phyloP scores from a whole-genome alignment of 345 rosid genomes.

The Gossypium bickii region DNA sequence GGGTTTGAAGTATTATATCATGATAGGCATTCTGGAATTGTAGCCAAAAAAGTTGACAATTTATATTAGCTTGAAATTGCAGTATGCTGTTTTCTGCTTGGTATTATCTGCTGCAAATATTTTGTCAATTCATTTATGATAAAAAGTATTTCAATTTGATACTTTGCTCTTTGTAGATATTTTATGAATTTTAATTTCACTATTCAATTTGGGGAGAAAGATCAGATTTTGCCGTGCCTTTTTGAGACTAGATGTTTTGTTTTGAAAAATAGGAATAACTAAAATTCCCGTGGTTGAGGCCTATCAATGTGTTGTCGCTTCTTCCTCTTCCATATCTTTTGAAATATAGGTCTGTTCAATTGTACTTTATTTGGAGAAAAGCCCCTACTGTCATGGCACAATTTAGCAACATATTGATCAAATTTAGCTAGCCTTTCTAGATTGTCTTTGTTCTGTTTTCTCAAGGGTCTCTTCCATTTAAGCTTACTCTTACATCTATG shows the following conservation, averaged over 20 bases:
- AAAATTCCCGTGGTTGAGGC: not conserved
- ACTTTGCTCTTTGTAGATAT: not conserved
- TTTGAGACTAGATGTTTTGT: slow-evolving; percentile 7
- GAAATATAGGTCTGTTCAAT: not conserved
- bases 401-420: not conserved
- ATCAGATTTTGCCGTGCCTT: not conserved
- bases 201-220: not conserved
- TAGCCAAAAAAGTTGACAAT: slow-evolving; percentile 20
- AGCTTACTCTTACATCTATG: not conserved
- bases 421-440: slow-evolving; percentile 2
- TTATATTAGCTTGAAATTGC: slow-evolving; percentile 19
- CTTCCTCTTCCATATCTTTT: not conserved
- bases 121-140: slow-evolving; percentile 11
- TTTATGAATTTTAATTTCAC: not conserved
- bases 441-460: not conserved
- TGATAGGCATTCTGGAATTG: slow-evolving; percentile 26
- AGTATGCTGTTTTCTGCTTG: slow-evolving; percentile 15
- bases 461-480: not conserved
- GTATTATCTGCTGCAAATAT: slow-evolving; percentile 15
- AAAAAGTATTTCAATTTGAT: not conserved
- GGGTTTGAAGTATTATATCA: slow-evolving; percentile 27
- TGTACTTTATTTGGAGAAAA: not conserved
- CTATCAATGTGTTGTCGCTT: not conserved
- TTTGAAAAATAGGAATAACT: not conserved
- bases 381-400: not conserved